phyloP scores from a whole-genome alignment of 2,329 filamentous ascomycete species.

The Aureobasidium pullulans region DNA sequence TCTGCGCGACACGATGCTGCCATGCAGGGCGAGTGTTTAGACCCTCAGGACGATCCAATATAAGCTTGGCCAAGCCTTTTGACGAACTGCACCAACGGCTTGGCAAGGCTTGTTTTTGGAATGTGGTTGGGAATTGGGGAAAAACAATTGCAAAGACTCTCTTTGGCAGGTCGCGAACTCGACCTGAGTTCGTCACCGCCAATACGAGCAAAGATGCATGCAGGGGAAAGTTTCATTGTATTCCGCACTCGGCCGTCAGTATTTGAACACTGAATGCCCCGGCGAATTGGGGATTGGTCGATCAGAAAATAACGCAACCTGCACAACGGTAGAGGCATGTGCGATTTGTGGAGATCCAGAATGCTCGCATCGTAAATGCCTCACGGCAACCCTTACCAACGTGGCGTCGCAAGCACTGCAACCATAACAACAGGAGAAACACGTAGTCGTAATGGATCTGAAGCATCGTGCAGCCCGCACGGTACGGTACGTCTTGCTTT shows the following conservation, averaged over 20 bases:
- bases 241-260: not conserved
- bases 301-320: slow-evolving; percentile 10
- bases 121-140: slow-evolving; percentile 5
- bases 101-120: slow-evolving; percentile 5
- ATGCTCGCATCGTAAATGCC: slow-evolving; percentile 9
- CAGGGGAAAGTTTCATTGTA: slow-evolving; percentile 3
- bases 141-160: not conserved
- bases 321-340: slow-evolving; percentile 12
- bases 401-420: not conserved
- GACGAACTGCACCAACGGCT: not conserved
- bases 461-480: slow-evolving; percentile 1
- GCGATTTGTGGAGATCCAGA: slow-evolving; percentile 9
- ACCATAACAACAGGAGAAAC: slow-evolving; percentile 10
- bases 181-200: not conserved
- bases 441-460: slow-evolving; percentile 4
- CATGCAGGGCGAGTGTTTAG: not conserved
- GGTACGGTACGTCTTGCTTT: slow-evolving; percentile 9
- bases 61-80: not conserved
- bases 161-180: not conserved
- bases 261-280: not conserved
- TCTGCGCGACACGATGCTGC: not conserved
- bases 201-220: not conserved
- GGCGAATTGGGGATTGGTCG: slow-evolving; percentile 12
- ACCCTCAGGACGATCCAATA: not conserved
- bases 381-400: not conserved